A percentile compares a stretch with the other conserved stretches of the same genome.
phyloP scores from a whole-genome alignment of 2,329 filamentous ascomycete species.

The Cordyceps pruinosa region DNA sequence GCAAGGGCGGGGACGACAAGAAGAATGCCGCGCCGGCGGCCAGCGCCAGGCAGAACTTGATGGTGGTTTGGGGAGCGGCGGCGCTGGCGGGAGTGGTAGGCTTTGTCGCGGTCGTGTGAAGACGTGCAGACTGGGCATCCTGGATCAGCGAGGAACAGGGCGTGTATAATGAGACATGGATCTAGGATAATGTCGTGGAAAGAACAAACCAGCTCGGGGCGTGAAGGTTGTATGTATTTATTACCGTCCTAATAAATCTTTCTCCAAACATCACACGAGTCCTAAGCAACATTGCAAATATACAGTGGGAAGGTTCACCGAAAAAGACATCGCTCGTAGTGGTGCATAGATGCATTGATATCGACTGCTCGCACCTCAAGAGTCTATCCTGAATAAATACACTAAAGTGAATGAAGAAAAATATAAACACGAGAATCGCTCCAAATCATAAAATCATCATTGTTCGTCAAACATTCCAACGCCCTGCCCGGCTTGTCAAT shows the following conservation, averaged over 20 bases:
- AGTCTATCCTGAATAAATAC: constrained; percentile 5
- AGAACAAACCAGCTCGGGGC: too few relatives aligned
- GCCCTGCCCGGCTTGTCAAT: background rate
- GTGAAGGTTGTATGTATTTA: too few relatives aligned
- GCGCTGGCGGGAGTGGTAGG: background rate
- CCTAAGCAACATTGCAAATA: background rate
- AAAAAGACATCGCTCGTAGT: background rate
- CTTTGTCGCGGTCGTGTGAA: background rate
- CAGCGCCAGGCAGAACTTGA: background rate
- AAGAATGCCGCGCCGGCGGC: background rate
- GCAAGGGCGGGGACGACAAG: background rate
- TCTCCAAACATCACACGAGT: background rate
- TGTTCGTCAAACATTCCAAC: background rate
- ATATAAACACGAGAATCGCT: background rate
- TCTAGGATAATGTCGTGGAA: too few relatives aligned
- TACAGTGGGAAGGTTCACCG: background rate
- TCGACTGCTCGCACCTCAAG: background rate
- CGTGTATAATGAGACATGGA: background rate
- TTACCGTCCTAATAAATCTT: background rate
- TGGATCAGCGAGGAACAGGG: background rate
- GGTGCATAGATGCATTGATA: constrained; percentile 5
- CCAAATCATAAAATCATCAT: background rate
- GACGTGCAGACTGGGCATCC: too few relatives aligned
- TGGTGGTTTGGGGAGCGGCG: background rate
- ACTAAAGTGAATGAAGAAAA: constrained; percentile 1